Base-by-base conservation (phyloP, 2,329 filamentous ascomycete genomes). In the Diplodia sapinea region DNA sequence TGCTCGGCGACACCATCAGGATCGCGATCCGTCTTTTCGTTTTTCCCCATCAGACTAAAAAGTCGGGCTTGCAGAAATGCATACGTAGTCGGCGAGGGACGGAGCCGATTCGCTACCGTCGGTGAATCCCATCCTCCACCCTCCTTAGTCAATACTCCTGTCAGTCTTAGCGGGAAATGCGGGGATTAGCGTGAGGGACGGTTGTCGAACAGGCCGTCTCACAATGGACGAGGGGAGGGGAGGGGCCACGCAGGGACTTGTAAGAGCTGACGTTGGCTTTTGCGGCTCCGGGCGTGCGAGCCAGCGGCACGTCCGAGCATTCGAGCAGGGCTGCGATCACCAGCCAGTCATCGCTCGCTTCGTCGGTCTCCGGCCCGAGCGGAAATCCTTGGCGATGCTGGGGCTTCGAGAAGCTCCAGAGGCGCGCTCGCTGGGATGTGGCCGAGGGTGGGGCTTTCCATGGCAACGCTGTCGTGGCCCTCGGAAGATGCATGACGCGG, bases 241-340 rank as follows among this genome's bases (percentile, higher is more conserved):
- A 11, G 36, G 36, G 8, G 36, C 2, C 40, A 17, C 20, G 8
- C 29, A n/a, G 31, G 43, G 43, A 63, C 59, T 51, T 38, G 59
- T 17, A 26, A 63, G 29, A 52, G 59, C 59, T 63, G 59, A 52
- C 59, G 59, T 63, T 52, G 59, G 47, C 59, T 33, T 38, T 26
- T 17, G 33, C 12, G 51, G 29, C 40, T 15, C 47, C 15, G 17
- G 47, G 29, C 6, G 38, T n/a, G 12, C 59, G 59, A 38, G 59
- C 43, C 59, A 63, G 20, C 17, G n/a, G 23, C 26, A 20, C 20
- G 59, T 17, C 59, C 36, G 59, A 50, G 57, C 57, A 9, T 38
- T 12, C 26, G 26, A 47, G 9, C n/a, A 36, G 29, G 31, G 59
- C 40, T 47, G n/a, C 43, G 31, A 50, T 62, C 33, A 29, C 17